Base-by-base conservation (phyloP, 805 yeast species). In the Candida maltosa region DNA sequence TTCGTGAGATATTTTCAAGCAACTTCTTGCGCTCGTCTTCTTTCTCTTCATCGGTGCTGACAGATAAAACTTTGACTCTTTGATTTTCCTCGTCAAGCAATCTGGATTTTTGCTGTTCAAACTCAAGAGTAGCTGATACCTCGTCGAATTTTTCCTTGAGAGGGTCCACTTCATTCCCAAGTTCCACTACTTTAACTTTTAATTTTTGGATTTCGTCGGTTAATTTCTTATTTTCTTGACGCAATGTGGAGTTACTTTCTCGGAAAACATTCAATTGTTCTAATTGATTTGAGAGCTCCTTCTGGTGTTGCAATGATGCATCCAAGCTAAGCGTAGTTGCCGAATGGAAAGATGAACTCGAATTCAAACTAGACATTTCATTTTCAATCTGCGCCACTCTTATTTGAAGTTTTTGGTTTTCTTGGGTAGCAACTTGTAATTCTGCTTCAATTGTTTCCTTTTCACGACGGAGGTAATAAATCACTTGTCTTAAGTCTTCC, bases 381-480 rank as follows among this genome's bases (percentile, higher is more conserved):
- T 69, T 49, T 19, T 60, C 65, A 2, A 71, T 55, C 34, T 65
- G 58, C 1, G 66, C 66, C 27, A 83, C 60, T 25, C 70, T 69
- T 39, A 75, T 76, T 42, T 75, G 70, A 19, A 79, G 57, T 25
- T 75, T 63, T 24, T 63, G 66, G 37, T 71, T 70, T 46, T 84
- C 93, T 39, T 78, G 75, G 8, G 59, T 52, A 16, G 55, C 42
- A 7, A 46, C 40, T 1, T 41, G 15, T 3, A 49, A 61, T 46
- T 80, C 83, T 6, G 78, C 71, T 31, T 78, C 81, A 1, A 80
- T 68, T 4, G 80, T 65, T 42, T 87, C 95, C 48, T 81, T 83
- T 45, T 86, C 94, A 41, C 82, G 77, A 30, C 89, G 80, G 38
- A 87, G 62, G 47, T 73, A 80, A 2, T 69, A 52, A 23, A 87